Base-by-base conservation (phyloP, 2,329 filamentous ascomycete species). In the Exophiala dermatitidis region DNA sequence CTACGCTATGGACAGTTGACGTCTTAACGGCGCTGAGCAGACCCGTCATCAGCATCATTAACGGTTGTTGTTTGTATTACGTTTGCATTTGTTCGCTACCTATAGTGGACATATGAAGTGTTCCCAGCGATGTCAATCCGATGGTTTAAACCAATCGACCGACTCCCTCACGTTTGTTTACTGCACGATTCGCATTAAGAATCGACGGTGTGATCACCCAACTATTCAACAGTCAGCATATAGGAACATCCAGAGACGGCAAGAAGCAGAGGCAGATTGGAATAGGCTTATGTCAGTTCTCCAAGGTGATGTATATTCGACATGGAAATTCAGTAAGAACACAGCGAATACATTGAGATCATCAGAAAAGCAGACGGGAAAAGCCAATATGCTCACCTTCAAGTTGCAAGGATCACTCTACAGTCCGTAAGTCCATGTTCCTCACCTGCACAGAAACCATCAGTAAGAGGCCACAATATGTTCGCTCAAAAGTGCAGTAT, bases 281-380 rank as follows among this genome's bases (percentile, higher is more conserved):
- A 40, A 9, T 9, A 47, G 3, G 50, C 28, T 29, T 19, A 31
- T 19, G 41, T 82, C 79, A 82, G 79, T 74, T 83, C 80, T 82
- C 79, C 80, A 82, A 82, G 77, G 77, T 82, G 78, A 81, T 77
- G 68, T 69, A 67, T 75, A 67, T 77, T 82, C 78, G 72, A 80
- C 79, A 82, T 77, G 63, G 72, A 71, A 71, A 66, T 76, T 81
- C 78, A 68, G 79, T 71, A 81, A 82, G 76, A 82, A 81, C 77
- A 82, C 78, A 83, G 80, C 78, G 75, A 81, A 75, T 75, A 73
- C 66, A 72, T 68, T 34, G 71, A 73, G 69, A 74, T 83, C 80
- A 82, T 83, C 80, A 82, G 71, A 61, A 61, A 45, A 45, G 30
- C 10, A 32, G 30, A 45, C 28, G 32, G 32, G 30, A 10, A 32